Percentiles rank a stretch among this genome's conserved stretches.
phyloP scores from a whole-genome alignment of 202 grass and related monocot genomes.

The Dendrocalamus latiflorus region DNA sequence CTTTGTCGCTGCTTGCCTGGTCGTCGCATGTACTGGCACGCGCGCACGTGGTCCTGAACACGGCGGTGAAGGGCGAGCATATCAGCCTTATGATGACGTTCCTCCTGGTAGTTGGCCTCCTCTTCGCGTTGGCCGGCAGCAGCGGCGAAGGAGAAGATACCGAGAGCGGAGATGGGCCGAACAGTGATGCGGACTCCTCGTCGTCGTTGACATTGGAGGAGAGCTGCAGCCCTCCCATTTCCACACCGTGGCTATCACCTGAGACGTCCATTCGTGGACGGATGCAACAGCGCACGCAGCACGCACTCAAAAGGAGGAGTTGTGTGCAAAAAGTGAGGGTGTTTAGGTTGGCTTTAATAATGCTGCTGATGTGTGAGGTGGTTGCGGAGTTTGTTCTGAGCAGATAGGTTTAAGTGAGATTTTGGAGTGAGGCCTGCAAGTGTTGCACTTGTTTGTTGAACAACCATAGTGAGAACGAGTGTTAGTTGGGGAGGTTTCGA shows the following conservation, averaged over 20 bases:
- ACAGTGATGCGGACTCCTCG: not conserved
- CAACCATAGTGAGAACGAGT: not conserved
- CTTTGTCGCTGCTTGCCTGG: not conserved
- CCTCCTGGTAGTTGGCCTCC: not conserved
- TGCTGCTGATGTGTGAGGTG: not conserved
- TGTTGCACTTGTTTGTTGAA: constrained; percentile 23
- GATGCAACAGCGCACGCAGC: not conserved
- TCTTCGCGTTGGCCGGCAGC: not conserved
- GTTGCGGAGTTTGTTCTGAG: constrained; percentile 17
- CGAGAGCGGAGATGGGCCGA: not conserved
- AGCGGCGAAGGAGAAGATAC: not conserved
- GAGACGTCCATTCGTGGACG: not conserved
- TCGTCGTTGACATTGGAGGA: not conserved
- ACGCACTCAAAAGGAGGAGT: not conserved
- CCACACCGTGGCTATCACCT: not conserved
- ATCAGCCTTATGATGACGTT: not conserved
- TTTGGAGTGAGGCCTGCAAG: not conserved
- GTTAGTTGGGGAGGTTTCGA: constrained; percentile 35
- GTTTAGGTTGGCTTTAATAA: not conserved
- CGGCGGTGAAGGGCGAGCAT: not conserved
- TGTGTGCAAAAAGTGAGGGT: not conserved
- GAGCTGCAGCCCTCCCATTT: not conserved
- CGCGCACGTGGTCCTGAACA: not conserved
- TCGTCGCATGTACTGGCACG: not conserved
- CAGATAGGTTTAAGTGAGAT: constrained; percentile 30